Conservation (phyloP, 768 basidiomycete genomes). For the Boletus pseudo-olivaceus region DNA sequence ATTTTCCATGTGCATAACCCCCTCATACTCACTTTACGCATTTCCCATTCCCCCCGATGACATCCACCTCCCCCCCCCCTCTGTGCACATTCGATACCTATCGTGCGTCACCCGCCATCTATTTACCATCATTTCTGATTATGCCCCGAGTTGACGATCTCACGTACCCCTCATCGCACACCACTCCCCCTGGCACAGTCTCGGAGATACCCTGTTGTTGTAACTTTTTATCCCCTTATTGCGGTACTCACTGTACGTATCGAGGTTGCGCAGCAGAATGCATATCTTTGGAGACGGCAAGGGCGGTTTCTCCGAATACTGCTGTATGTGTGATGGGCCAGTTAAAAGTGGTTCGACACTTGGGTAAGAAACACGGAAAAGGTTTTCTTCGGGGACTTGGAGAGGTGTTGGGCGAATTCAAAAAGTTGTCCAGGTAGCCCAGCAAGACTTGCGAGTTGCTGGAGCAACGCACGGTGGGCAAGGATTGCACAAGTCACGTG, state of each 20-base stretch:
- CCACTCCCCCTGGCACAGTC: slow-evolving; percentile 23
- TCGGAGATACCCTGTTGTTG: slow-evolving; percentile 37
- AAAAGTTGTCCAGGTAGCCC: background rate
- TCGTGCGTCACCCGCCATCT: slow-evolving; percentile 24
- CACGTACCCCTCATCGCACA: slow-evolving; percentile 21
- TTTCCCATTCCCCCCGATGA: slow-evolving; percentile 6
- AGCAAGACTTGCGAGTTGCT: background rate
- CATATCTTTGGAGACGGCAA: slow-evolving; percentile 31
- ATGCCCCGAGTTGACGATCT: slow-evolving; percentile 32
- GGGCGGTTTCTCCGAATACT: too few relatives aligned
- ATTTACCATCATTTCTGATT: slow-evolving; percentile 15
- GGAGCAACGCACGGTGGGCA: too few relatives aligned
- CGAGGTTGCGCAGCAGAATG: slow-evolving; percentile 36
- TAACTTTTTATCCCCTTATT: slow-evolving; percentile 26
- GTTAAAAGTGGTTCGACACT: background rate
- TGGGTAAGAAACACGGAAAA: background rate
- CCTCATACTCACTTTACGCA: slow-evolving; percentile 25
- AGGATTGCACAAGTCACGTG: slow-evolving; percentile 8
- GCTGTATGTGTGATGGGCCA: background rate
- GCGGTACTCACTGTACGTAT: slow-evolving; percentile 26
- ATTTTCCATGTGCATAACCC: slow-evolving; percentile 28
- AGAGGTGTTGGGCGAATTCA: background rate
- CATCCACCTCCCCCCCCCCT: background rate
- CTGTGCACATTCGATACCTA: slow-evolving; percentile 4
- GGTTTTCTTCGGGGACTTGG: background rate